phyloP scores from a whole-genome alignment of 1,139 yeast species.

The Yamadazyma atmosphaerica region DNA sequence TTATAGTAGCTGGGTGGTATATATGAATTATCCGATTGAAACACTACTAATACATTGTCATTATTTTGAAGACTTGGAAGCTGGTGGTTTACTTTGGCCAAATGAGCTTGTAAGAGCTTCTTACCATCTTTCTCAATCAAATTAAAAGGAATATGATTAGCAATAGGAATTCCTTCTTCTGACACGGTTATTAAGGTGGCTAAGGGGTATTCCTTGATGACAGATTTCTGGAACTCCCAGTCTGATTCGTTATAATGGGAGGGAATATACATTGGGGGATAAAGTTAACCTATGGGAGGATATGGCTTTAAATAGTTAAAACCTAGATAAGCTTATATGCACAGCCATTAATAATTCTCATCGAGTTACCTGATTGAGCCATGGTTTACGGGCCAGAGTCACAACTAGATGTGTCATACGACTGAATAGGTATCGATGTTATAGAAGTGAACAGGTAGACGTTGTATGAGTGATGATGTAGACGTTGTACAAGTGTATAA shows the following conservation, averaged over 20 bases:
- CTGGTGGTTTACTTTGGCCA: constrained; percentile 58
- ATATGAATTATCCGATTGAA: constrained; percentile 56
- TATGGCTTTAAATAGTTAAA: background rate
- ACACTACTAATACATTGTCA: constrained; percentile 51
- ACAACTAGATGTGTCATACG: no score
- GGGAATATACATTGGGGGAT: constrained; percentile 31
- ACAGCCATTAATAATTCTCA: background rate
- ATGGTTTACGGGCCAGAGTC: no score
- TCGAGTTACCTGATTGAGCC: background rate
- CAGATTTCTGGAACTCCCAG: constrained; percentile 39
- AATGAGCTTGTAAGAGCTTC: constrained; percentile 52
- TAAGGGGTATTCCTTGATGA: constrained; percentile 51
- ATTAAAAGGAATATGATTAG: constrained; percentile 62
- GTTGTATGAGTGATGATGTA: no score
- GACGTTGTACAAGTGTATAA: no score
- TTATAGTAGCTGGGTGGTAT: constrained; percentile 64
- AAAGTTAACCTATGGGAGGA: background rate
- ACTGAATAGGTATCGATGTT: no score
- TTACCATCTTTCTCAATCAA: constrained; percentile 42
- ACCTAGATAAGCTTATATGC: background rate
- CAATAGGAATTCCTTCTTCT: constrained; percentile 36
- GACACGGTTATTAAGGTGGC: constrained; percentile 51
- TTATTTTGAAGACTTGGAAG: constrained; percentile 41
- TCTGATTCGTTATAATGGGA: constrained; percentile 28
- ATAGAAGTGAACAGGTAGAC: no score